Evolutionary conservation across 176 grass and related monocot species (phyloP).

Genomic region (Musa beccarii): DNA sequence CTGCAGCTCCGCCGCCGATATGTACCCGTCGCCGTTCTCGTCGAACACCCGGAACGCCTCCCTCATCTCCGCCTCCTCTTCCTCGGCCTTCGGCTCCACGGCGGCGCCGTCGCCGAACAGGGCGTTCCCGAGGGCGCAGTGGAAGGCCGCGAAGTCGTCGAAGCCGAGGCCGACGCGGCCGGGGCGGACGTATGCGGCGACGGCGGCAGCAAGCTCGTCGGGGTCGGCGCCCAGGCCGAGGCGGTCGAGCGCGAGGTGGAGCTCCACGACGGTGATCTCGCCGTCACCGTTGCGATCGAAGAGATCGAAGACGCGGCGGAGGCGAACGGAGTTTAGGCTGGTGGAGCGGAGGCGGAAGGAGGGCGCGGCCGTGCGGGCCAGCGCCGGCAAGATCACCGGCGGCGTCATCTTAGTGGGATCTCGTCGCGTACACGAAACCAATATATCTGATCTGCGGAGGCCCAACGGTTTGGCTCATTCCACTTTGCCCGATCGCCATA

Average conservation of each 20-base stretch:
- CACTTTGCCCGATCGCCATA: too few relatives aligned
- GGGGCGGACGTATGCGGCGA: background rate
- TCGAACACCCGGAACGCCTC: conserved; percentile 9
- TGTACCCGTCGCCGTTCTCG: conserved; percentile 1
- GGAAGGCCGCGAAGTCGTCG: background rate
- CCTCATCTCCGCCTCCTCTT: background rate
- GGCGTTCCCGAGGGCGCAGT: background rate
- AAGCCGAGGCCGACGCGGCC: background rate
- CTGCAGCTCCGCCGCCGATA: conserved; percentile 11
- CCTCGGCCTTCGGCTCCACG: background rate
- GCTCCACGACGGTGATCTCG: conserved; percentile 1
- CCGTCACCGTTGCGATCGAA: conserved; percentile 2
- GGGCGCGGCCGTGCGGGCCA: background rate
- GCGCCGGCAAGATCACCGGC: background rate
- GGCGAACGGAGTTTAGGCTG: conserved; percentile 6
- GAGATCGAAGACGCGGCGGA: conserved; percentile 8
- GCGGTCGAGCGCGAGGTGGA: conserved; percentile 5
- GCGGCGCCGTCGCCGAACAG: background rate
- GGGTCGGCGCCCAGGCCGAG: background rate
- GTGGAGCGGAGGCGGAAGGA: background rate
- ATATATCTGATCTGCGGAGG: too few relatives aligned
- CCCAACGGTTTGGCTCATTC: too few relatives aligned
- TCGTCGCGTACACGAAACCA: background rate
- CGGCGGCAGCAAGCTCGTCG: background rate
- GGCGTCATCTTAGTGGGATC: background rate